Conservation (phyloP, 2,329 filamentous ascomycete species). For the Diaporthe humulicola region DNA sequence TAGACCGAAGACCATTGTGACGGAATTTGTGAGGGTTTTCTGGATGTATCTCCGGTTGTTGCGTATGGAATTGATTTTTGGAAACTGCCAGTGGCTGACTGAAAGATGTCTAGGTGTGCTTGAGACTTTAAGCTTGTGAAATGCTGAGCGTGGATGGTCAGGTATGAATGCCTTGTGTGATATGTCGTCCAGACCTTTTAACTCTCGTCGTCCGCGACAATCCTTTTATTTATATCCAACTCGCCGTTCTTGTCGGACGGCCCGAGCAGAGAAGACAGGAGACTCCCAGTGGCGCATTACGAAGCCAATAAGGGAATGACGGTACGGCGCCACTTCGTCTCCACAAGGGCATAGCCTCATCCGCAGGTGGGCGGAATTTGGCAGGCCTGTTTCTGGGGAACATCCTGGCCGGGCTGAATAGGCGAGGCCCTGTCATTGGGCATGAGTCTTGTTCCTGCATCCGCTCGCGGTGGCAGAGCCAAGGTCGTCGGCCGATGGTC, state of each 20-base stretch:
- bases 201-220: neutral
- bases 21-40: neutral
- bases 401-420: constrained; percentile 10
- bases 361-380: neutral
- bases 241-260: neutral
- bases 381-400: neutral
- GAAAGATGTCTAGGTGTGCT: no score
- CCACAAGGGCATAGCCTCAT: constrained; percentile 22
- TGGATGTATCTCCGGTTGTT: neutral
- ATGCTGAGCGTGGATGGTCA: neutral
- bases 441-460: constrained; percentile 1
- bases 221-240: neutral
- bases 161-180: neutral
- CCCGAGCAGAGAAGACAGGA: neutral
- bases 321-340: neutral
- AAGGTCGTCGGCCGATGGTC: neutral
- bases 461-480: neutral
- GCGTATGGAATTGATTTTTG: neutral
- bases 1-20: constrained; percentile 26
- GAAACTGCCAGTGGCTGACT: neutral
- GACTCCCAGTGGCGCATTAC: constrained; percentile 6
- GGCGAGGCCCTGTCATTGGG: constrained; percentile 3
- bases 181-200: neutral
- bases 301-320: constrained; percentile 2
- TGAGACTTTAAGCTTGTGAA: neutral